phyloP scores from a whole-genome alignment of 164 flowering plant genomes.

The Liriodendron chinense region DNA sequence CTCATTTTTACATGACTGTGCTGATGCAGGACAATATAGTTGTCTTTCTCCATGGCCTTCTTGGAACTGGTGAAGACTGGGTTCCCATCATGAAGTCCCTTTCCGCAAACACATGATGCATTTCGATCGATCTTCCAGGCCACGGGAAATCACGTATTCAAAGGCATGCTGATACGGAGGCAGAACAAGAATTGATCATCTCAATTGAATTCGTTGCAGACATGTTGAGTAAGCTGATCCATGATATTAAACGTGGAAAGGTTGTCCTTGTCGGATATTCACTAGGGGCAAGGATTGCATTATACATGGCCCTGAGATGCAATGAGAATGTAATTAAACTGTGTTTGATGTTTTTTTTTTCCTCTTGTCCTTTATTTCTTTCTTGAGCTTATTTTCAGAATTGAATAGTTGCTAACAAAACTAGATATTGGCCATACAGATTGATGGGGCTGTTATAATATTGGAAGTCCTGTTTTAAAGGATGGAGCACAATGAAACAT shows the following conservation, averaged over 20 bases:
- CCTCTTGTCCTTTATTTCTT: too few species aligned
- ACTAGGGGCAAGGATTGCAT: conserved; percentile 92
- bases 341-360: too few species aligned
- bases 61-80: conserved; percentile 94
- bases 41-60: conserved; percentile 80
- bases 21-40: conserved; percentile 52
- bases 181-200: conserved; percentile 26
- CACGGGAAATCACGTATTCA: conserved; percentile 66
- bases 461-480: conserved; percentile 88
- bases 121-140: conserved; percentile 92
- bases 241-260: conserved; percentile 36
- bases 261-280: conserved; percentile 88
- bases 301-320: conserved; percentile 70
- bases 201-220: conserved; percentile 61
- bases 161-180: conserved; percentile 10
- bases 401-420: conserved; percentile 5
- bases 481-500: conserved; percentile 40
- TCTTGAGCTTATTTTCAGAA: background rate
- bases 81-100: conserved; percentile 71
- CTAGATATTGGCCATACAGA: conserved; percentile 25
- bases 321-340: conserved; percentile 43
- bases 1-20: conserved; percentile 1
- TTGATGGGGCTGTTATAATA: conserved; percentile 68
- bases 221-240: conserved; percentile 41
- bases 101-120: conserved; percentile 75